These are phyloP conservation scores for Candolleomyces eurysporus DNA, from an alignment of 768 basidiomycete species.

Conservation along the genomic window DNA sequence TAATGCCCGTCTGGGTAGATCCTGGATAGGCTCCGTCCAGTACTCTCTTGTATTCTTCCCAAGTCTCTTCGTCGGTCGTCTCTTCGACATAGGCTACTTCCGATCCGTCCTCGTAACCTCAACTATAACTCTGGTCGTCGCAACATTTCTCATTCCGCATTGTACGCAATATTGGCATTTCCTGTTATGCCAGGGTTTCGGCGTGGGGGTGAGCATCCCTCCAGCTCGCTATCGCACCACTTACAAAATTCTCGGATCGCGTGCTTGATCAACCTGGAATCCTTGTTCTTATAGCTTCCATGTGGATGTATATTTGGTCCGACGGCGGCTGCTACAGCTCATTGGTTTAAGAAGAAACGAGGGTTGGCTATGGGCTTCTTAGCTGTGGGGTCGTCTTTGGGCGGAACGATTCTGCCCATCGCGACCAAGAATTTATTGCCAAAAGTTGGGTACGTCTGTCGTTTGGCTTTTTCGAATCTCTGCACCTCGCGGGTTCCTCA, in stretches of 20 bases:
- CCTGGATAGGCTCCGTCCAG: constrained; percentile 82
- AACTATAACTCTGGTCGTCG: constrained; percentile 48
- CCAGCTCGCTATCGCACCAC: neutral
- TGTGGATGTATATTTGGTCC: constrained; percentile 64
- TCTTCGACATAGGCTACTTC: constrained; percentile 75
- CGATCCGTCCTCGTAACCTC: constrained; percentile 47
- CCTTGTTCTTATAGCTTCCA: constrained; percentile 29
- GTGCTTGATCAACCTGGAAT: no score
- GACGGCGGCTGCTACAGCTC: constrained; percentile 55
- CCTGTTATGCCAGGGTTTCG: constrained; percentile 70
- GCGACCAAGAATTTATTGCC: constrained; percentile 54
- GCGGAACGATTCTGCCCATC: constrained; percentile 70
- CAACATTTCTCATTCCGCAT: constrained; percentile 67
- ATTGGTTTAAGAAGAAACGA: constrained; percentile 70
- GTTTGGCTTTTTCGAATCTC: no score
- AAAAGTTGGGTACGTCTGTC: constrained; percentile 34
- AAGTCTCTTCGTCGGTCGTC: constrained; percentile 59
- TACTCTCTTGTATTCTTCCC: constrained; percentile 64
- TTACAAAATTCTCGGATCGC: no score
- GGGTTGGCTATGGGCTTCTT: constrained; percentile 61
- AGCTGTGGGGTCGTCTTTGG: constrained; percentile 65
- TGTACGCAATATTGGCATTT: constrained; percentile 80
- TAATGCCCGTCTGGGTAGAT: constrained; percentile 33
- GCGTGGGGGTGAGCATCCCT: constrained; percentile 51
- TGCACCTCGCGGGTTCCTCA: no score